Evolutionary conservation across 2,329 filamentous ascomycete genomes (phyloP).

Genomic region (Calonectria pseudoturangicola): DNA sequence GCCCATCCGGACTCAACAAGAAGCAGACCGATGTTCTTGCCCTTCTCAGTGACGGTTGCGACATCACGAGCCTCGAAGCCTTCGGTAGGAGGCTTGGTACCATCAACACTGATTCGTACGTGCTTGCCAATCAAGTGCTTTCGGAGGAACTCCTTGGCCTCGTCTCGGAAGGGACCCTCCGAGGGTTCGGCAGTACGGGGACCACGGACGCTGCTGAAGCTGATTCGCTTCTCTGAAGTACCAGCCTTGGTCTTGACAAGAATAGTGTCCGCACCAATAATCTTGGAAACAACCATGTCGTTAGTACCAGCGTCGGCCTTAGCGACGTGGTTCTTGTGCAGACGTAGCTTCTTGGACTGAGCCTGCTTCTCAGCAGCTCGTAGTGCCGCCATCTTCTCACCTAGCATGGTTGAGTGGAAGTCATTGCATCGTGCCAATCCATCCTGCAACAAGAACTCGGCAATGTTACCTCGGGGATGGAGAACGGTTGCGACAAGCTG

Average conservation of each 20-base stretch:
- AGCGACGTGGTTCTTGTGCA: conserved; percentile 88
- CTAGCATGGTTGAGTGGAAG: conserved; percentile 94
- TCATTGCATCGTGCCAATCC: conserved; percentile 95
- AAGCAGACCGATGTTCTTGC: conserved; percentile 89
- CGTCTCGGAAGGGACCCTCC: conserved; percentile 91
- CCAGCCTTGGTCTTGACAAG: conserved; percentile 90
- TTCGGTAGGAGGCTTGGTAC: conserved; percentile 90
- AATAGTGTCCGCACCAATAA: conserved; percentile 92
- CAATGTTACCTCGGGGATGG: conserved; percentile 94
- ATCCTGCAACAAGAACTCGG: conserved; percentile 90
- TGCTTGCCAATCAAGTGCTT: conserved; percentile 98
- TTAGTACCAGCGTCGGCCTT: conserved; percentile 80
- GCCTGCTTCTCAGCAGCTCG: conserved; percentile 91
- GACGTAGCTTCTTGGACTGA: conserved; percentile 82
- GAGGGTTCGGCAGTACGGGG: conserved; percentile 92
- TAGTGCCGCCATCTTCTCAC: conserved; percentile 89
- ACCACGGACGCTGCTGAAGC: conserved; percentile 92
- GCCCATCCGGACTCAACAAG: conserved; percentile 96
- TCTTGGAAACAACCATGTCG: conserved; percentile 89
- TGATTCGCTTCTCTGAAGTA: conserved; percentile 88
- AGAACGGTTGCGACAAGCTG: conserved; percentile 92
- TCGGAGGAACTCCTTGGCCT: conserved; percentile 96
- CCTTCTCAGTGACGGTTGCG: conserved; percentile 87
- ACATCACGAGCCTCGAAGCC: conserved; percentile 97
- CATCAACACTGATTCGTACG: conserved; percentile 91